Evolutionary conservation across 306 rosid species (phyloP), one percentile per base, ranked within the genome.

Genomic region (Cucurbita moschata): DNA sequence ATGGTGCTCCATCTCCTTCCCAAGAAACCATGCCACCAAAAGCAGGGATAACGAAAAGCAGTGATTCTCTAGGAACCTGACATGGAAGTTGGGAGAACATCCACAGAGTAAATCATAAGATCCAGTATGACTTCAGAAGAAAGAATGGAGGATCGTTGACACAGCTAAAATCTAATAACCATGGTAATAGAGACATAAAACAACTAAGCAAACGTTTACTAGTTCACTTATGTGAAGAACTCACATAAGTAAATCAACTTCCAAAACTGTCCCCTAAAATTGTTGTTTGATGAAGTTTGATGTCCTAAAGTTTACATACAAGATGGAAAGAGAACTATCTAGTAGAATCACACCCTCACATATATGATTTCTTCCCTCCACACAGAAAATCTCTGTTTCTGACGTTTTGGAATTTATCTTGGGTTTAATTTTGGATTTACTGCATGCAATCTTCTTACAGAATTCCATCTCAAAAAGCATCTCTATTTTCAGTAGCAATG

Each of bases 1-100:
- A 94, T 65, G 98, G 98, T 67, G 92, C 92, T 5, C 87, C 96
- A 47, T 89, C 86, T 51, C 98, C 96, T 72, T 90, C 94, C 98
- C 98, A 90, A 51, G 97, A 94, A 76, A 90, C 95, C 50, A 57
- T 72, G 51, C 98, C 98, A 16, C 96, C 98, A 86, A 94, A 94
- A 64, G 97, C 92, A 81, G 95, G 92, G 85, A 94, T 86, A 58
- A 90, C 80, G 66, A 90, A 87, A 73, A 89, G 92, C 81, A 94
- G 80, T 1, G 97, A 87, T 79, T 94, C 98, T 85, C 97, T 85
- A 15, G 91, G 93, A 76, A 84, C 95, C 98, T 94, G 83, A 63
- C n/a, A 71, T 10, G 50, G 59, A 23, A 70, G 55, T 50, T 77
- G 10, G 8, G 18, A 18, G 8, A 40, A 18, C 5, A 62, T 35